Conservation (phyloP, 495 filamentous ascomycete genomes). For the Mytilinidion resinicola region DNA sequence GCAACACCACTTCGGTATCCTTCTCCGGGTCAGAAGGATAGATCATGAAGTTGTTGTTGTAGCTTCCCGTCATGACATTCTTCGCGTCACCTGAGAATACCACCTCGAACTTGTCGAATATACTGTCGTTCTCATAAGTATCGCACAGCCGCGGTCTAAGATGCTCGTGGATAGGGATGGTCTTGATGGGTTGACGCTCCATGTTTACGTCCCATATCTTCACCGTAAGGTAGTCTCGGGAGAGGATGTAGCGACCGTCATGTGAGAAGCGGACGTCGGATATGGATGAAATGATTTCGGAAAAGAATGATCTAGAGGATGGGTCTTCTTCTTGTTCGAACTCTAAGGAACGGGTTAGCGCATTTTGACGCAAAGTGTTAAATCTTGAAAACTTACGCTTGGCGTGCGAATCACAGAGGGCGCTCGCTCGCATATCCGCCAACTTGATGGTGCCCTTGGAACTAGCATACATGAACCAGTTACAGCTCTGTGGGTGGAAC, state of each 20-base stretch:
- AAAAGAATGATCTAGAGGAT: conserved; percentile 97
- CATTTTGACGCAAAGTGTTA: background rate
- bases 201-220: conserved; percentile 99
- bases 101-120: conserved; percentile 99
- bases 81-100: conserved; percentile 97
- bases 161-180: conserved; percentile 97
- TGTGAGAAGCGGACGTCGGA: conserved; percentile 96
- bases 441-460: conserved; percentile 99
- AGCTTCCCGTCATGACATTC: conserved; percentile 99
- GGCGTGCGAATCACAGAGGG: conserved; percentile 88
- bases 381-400: conserved; percentile 61
- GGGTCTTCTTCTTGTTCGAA: conserved; percentile 99
- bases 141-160: conserved; percentile 91
- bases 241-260: conserved; percentile 94
- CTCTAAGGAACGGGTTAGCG: conserved; percentile 49
- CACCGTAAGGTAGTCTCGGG: conserved; percentile 94
- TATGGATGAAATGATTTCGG: conserved; percentile 98
- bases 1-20: conserved; percentile 93
- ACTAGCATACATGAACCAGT: conserved; percentile 99
- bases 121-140: conserved; percentile 98
- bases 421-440: conserved; percentile 94
- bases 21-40: conserved; percentile 93
- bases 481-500: conserved; percentile 95
- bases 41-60: conserved; percentile 99
- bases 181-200: conserved; percentile 95